Percentiles rank a stretch among this genome's conserved stretches.
These are phyloP conservation scores for Mortierella sp. DNA, from an alignment of 371 early-diverging fungal species.

Conservation along the genomic window DNA sequence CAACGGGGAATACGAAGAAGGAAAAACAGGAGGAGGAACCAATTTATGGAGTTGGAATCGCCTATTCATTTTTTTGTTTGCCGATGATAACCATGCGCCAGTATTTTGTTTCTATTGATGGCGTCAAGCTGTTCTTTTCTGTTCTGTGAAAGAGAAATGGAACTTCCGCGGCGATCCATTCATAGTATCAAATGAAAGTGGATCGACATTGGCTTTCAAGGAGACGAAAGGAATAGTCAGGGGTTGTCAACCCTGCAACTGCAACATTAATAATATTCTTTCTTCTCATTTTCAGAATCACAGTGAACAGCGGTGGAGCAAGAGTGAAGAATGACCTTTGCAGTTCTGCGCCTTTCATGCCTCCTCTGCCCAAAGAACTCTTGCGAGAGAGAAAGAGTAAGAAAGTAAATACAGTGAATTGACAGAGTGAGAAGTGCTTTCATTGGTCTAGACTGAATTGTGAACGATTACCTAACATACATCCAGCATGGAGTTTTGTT, in stretches of 20 bases:
- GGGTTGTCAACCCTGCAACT: not conserved
- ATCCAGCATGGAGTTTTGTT: not conserved
- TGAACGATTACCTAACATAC: not conserved
- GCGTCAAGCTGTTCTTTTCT: not conserved
- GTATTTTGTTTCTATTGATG: not conserved
- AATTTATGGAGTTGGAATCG: not conserved
- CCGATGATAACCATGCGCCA: not conserved
- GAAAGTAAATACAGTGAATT: not conserved
- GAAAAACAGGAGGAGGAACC: not conserved
- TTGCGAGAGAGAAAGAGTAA: not conserved
- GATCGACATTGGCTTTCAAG: not conserved
- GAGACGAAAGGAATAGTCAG: not conserved
- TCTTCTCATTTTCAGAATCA: not conserved
- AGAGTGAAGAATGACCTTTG: not conserved
- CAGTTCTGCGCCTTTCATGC: not conserved
- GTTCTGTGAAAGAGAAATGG: not conserved
- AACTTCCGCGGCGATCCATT: not conserved
- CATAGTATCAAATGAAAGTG: not conserved
- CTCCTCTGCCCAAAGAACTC: too few relatives aligned
- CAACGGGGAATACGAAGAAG: not conserved
- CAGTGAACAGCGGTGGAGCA: not conserved
- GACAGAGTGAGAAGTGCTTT: not conserved
- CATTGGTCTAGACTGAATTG: not conserved
- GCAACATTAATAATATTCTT: not conserved
- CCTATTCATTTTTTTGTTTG: not conserved